These are phyloP conservation scores for Acrocalymma vagum DNA, from an alignment of 2,329 filamentous ascomycete genomes.

Conservation along the genomic window DNA sequence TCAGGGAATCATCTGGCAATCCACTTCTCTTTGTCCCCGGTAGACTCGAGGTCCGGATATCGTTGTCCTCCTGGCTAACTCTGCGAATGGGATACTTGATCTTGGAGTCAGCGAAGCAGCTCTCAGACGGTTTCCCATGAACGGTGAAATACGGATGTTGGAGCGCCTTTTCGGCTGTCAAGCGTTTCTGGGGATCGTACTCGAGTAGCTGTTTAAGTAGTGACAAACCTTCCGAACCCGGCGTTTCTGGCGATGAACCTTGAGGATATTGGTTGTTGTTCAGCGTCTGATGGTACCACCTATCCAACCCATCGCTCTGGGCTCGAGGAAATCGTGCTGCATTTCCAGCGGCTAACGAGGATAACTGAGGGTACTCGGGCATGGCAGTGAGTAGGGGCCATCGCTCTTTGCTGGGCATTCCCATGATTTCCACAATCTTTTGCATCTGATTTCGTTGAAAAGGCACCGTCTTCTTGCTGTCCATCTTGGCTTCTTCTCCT, in stretches of 20 bases:
- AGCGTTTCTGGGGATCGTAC: conserved; percentile 88
- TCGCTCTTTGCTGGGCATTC: conserved; percentile 83
- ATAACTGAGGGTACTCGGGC: conserved; percentile 83
- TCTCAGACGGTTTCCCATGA: conserved; percentile 69
- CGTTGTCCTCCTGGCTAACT: conserved; percentile 94
- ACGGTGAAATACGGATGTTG: conserved; percentile 86
- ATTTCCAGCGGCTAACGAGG: conserved; percentile 56
- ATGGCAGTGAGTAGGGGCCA: conserved; percentile 88
- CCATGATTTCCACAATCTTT: conserved; percentile 97
- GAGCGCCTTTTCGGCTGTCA: conserved; percentile 89
- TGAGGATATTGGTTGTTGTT: conserved; percentile 56
- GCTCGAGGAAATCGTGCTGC: conserved; percentile 59
- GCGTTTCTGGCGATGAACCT: conserved; percentile 44
- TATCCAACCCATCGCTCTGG: conserved; percentile 68
- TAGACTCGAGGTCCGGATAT: conserved; percentile 88
- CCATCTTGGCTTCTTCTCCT: conserved; percentile 98
- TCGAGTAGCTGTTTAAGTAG: conserved; percentile 84
- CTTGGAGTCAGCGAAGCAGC: conserved; percentile 91
- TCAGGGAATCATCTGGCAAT: conserved; percentile 80
- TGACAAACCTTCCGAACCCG: conserved; percentile 76
- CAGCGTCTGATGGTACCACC: conserved; percentile 63
- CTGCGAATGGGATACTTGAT: conserved; percentile 88
- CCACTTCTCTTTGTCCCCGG: conserved; percentile 92
- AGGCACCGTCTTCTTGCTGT: conserved; percentile 95
- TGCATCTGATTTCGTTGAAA: conserved; percentile 99